Evolutionary conservation across 768 basidiomycete species (phyloP), one percentile per base, ranked within the genome.

Genomic region (Kwoniella europaea): DNA sequence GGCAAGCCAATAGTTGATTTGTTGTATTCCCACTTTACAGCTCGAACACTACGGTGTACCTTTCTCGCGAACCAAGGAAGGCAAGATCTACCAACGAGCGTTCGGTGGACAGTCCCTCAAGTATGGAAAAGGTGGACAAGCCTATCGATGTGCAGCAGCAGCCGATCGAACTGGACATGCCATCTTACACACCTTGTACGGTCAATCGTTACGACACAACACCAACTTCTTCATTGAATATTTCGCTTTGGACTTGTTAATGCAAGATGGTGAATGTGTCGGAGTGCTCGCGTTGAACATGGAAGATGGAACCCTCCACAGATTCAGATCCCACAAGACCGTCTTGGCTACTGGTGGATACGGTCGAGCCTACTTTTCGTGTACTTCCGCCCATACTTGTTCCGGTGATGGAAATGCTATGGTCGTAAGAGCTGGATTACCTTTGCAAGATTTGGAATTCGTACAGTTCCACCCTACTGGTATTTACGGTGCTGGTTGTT

Each of bases 391-490:
- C 56, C 97, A 99, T 84, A 99, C 97, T 18, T 99, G 97, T 86
- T 92, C 96, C 65, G 97, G 97, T 82, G 97, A 99, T 75, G 97
- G 97, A 70, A 98, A 98, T 80, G 97, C 93, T 42, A 99, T 99
- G 97, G 94, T 98, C 74, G 90, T 90, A 61, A 90, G 97, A 80
- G 97, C 97, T 29, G 97, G 97, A 42, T 87, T 99, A 64, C 97
- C 97, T 65, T 87, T 98, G 55, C 97, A 98, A 86, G 97, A 99
- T 85, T 84, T 91, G 71, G 97, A 99, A 85, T 99, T 99, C 83
- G 95, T 98, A n/a, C 97, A 99, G 84, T 99, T 99, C 92, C 97
- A 98, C 84, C 97, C 97, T 2, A 98, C 97, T 57, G 97, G 97
- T 85, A 98, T 99, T 80, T 99, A 98, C 82, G 97, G 97, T 75